Evolutionary conservation across 1,284 basidiomycete genomes (phyloP), one percentile per base, ranked within the genome.

Genomic region (Cutaneotrichosporon cutaneum): DNA sequence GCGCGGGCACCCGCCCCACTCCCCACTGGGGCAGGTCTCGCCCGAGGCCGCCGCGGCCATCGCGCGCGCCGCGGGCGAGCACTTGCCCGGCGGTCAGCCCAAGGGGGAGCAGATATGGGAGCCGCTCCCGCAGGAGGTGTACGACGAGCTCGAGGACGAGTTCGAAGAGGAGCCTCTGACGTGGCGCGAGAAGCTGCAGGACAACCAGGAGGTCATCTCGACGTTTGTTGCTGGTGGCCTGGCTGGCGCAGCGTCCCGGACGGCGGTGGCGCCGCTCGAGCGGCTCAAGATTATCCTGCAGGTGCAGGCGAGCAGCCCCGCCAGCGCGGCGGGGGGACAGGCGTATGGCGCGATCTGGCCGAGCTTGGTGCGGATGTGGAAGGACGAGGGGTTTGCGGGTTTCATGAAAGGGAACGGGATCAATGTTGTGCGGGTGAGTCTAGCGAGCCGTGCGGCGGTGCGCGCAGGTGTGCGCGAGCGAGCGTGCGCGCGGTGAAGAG

Each of bases 201-300:
- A 76, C 50, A 76, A 77, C 65, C 70, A 71, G 30, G 62, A 70
- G 32, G 71, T 77, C 30, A 72, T 78, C 59, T 75, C 77, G 57
- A 77, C 75, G 3, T 79, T 78, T 60, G 70, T 75, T n/a, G 77
- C 77, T 2, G 68, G 79, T 14, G 79, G 79, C 3, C 61, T 78
- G 35, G 79, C 79, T 3, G 79, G 79, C 13, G 79, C 79, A 11
- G 70, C 90, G 10, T 92, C 90, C 65, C 83, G 94, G 61, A 96
- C 94, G 3, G 90, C 96, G 32, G 94, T 97, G 54, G 90, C 87
- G 67, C 94, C 94, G 16, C 80, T 97, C 18, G 94, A 97, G 74
- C 82, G 94, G 59, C 82, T 97, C 56, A 97, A 97, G 81, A 97
- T 97, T 73, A 96, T 97, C 67, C 89, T 95, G 92, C 92, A 93